Base-by-base conservation (phyloP, 257 asterid genomes). In the Solanum bukasovii region DNA sequence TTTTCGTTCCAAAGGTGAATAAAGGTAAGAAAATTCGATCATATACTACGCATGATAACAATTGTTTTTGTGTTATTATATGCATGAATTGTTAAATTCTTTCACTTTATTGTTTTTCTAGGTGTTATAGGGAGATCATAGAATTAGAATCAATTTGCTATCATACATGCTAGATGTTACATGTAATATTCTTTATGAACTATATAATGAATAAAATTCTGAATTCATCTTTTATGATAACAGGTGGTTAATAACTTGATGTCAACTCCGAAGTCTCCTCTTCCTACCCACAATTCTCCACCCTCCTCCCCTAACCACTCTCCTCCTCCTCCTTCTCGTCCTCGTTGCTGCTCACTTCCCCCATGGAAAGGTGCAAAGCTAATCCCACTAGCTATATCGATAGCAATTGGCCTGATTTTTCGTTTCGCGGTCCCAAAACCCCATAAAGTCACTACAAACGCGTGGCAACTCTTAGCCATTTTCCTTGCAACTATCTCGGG, bases 371-470 rank as follows among this genome's bases (percentile, higher is more conserved):
- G 98, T 27, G 98, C 88, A 9, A 89, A 87, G 42, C 93, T 90
- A 18, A n/a, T 93, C n/a, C 98, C 98, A 31, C 87, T 96, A 40
- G 11, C 89, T 6, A 77, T 88, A 63, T 92, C 95, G 89, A 31
- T 91, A 44, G 12, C 87, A 12, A 83, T 96, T n/a, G 98, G 98
- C 68, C 68, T 95, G 6, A 67, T 95, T 59, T 35, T 93, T 83
- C 95, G 94, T 12, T 94, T 94, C 88, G 96, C 98, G n/a, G 88
- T 94, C 14, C 98, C 98, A 0, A 93, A 90, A 83, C 98, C 98
- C 3, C 44, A 87, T 37, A 78, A 87, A 7, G 90, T 94, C 40
- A 40, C 93, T 4, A 91, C 59, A 2, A 88, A 94, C 11, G 98
- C 94, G 2, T 95, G 98, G 98, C 94, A 94, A 14, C 97, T 95